Evolutionary conservation across 768 basidiomycete genomes (phyloP).

Genomic region (Mycena crocata): DNA sequence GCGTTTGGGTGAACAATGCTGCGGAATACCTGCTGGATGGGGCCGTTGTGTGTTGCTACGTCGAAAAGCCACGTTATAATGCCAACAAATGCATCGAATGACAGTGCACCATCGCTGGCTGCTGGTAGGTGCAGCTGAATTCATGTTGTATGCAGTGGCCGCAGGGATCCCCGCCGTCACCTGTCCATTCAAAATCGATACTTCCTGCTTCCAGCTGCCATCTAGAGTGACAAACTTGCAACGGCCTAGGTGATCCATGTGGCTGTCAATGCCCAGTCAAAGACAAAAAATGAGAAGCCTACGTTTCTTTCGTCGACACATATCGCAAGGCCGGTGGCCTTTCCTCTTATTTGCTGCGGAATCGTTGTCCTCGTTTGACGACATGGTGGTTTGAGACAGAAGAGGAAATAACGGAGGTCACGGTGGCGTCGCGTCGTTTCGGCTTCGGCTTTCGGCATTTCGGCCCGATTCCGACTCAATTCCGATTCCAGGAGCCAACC

Average conservation of each 20-base stretch:
- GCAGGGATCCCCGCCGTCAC: constrained; percentile 62
- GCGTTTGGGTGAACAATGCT: too few species aligned
- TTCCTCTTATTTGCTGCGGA: constrained; percentile 55
- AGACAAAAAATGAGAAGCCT: too few species aligned
- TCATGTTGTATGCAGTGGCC: constrained; percentile 56
- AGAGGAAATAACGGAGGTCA: too few species aligned
- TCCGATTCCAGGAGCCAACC: too few species aligned
- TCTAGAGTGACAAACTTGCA: constrained; percentile 4
- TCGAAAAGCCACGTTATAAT: background rate
- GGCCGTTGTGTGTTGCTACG: background rate
- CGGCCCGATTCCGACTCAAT: too few species aligned
- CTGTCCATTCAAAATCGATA: constrained; percentile 39
- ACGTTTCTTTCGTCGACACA: constrained; percentile 75
- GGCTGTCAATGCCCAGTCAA: background rate
- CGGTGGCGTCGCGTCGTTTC: too few species aligned
- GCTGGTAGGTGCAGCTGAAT: constrained; percentile 54
- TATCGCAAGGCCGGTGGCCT: constrained; percentile 71
- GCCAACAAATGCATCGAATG: background rate
- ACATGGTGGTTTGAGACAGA: constrained; percentile 46
- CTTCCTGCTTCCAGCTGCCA: too few species aligned
- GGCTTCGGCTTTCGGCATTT: too few species aligned
- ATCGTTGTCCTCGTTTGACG: constrained; percentile 58
- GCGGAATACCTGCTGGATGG: background rate
- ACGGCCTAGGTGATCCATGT: background rate
- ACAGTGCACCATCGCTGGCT: constrained; percentile 46